Conservation (phyloP, 1,284 basidiomycete species). For the Ustilago loliicola region DNA sequence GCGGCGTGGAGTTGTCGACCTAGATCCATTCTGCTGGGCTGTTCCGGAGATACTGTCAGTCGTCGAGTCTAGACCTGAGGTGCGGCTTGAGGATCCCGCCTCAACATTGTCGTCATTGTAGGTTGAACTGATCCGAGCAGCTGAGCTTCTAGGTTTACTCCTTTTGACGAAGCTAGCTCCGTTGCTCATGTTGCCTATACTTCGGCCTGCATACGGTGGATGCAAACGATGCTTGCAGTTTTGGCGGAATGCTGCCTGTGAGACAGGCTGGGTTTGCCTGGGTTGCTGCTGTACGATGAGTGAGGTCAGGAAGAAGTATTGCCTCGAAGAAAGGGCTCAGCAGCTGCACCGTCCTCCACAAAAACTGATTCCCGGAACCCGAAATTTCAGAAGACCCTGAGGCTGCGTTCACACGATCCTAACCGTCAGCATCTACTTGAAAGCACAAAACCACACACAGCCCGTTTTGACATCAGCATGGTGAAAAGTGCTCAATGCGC, state of each 20-base stretch:
- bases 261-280: not conserved
- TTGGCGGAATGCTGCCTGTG: not conserved
- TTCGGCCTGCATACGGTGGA: not conserved
- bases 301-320: not conserved
- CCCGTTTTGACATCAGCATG: too few relatives aligned
- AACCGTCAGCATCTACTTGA: not conserved
- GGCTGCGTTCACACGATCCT: not conserved
- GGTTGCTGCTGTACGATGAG: not conserved
- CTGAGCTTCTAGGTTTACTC: constrained; percentile 34
- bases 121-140: constrained; percentile 23
- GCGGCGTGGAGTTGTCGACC: not conserved
- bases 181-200: constrained; percentile 16
- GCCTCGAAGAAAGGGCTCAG: constrained; percentile 11
- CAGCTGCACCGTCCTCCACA: constrained; percentile 10
- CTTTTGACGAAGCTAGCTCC: constrained; percentile 40
- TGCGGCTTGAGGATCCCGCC: constrained; percentile 14
- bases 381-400: constrained; percentile 16
- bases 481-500: too few relatives aligned
- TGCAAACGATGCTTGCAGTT: not conserved
- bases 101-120: constrained; percentile 22
- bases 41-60: not conserved
- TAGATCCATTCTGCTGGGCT: not conserved
- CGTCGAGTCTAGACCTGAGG: not conserved
- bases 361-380: constrained; percentile 28
- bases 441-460: too few relatives aligned